phyloP scores from a whole-genome alignment of 495 filamentous ascomycete species.

The Chaetomium fimeti region DNA sequence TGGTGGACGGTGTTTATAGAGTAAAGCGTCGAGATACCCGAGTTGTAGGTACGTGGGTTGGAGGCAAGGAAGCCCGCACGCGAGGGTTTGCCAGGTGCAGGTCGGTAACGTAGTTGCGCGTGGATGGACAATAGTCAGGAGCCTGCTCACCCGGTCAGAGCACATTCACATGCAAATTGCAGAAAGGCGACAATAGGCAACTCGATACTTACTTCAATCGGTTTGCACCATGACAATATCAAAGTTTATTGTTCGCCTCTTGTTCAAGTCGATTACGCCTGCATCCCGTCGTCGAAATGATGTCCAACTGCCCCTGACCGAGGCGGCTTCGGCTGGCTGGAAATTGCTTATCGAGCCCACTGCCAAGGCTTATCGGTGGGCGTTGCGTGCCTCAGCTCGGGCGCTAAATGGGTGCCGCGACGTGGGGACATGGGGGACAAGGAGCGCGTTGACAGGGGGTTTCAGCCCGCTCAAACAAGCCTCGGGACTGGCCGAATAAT shows the following conservation, averaged over 20 bases:
- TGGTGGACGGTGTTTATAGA: neutral
- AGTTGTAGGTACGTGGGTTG: neutral
- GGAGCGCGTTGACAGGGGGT: neutral
- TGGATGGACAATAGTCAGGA: neutral
- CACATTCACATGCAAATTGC: neutral
- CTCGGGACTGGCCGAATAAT: conserved; percentile 15
- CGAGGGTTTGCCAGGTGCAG: conserved; percentile 7
- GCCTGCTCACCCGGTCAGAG: conserved; percentile 1
- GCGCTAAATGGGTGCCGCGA: conserved; percentile 22
- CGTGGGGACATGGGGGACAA: conserved; percentile 1
- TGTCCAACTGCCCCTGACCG: conserved; percentile 16
- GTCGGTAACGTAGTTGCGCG: no score
- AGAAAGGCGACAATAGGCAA: neutral
- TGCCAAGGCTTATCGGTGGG: conserved; percentile 35
- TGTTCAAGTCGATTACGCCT: conserved; percentile 6
- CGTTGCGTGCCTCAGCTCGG: conserved; percentile 27
- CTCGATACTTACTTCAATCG: conserved; percentile 9
- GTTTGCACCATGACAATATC: neutral
- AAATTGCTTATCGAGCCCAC: conserved; percentile 38
- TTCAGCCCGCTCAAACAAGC: conserved; percentile 11
- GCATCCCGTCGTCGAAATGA: conserved; percentile 24
- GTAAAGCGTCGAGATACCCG: neutral
- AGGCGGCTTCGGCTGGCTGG: conserved; percentile 22
- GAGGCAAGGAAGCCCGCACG: neutral
- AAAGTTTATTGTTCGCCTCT: conserved; percentile 4